phyloP scores from a whole-genome alignment of 2,329 filamentous ascomycete genomes.

The Coniochaeta hoffmannii region DNA sequence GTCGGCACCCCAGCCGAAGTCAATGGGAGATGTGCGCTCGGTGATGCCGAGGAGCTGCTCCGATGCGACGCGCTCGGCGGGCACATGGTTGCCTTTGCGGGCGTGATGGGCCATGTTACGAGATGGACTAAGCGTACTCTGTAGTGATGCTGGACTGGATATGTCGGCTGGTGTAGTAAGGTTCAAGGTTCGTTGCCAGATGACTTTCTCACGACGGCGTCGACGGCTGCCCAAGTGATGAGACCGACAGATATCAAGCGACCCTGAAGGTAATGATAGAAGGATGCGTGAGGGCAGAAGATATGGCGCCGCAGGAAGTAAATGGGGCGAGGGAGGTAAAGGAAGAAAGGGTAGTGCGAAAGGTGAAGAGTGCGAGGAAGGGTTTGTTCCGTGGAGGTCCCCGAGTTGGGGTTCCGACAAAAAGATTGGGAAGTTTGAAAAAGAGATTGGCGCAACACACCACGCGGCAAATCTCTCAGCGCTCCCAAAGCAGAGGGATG shows the following conservation, averaged over 20 bases:
- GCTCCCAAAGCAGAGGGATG: neutral
- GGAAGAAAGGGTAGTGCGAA: too few species aligned
- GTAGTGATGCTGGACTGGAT: neutral
- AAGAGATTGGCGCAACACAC: neutral
- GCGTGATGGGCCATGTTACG: conserved; percentile 16
- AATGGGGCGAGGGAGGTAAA: neutral
- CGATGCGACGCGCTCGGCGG: conserved; percentile 19
- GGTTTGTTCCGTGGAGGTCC: too few species aligned
- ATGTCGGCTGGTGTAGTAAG: neutral
- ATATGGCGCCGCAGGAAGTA: neutral
- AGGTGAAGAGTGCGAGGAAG: too few species aligned
- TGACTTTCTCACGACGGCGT: neutral
- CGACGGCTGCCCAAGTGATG: neutral
- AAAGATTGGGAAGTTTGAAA: neutral
- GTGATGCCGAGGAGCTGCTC: conserved; percentile 33
- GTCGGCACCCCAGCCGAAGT: conserved; percentile 34
- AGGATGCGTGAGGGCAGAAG: neutral
- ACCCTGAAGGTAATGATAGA: neutral
- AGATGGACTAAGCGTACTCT: neutral
- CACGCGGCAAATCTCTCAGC: neutral
- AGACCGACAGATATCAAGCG: neutral
- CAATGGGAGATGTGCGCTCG: conserved; percentile 29
- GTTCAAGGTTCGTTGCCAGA: neutral
- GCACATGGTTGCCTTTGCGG: conserved; percentile 17
- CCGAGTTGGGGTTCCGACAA: too few species aligned